Percentiles rank a stretch among this genome's conserved stretches.
Conservation (phyloP, 495 filamentous ascomycete genomes). For the Podospora sp. region DNA sequence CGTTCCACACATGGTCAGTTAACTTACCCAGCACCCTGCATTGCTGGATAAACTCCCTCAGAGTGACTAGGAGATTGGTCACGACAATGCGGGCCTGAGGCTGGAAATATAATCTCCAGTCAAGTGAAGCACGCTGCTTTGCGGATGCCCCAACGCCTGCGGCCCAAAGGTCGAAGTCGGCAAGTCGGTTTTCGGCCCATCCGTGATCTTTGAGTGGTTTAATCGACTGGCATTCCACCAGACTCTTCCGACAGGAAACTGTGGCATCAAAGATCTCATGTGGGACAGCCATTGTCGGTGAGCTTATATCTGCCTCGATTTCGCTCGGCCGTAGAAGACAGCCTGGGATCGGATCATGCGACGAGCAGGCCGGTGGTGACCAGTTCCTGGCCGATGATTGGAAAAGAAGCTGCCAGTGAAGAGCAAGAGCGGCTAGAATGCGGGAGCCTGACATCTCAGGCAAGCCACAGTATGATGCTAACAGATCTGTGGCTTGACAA, state of each 20-base stretch:
- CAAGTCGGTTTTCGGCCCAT: conserved; percentile 7
- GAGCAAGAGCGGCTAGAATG: too few species aligned
- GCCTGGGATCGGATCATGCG: too few species aligned
- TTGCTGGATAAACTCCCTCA: background rate
- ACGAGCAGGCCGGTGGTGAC: too few species aligned
- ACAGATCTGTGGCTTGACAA: too few species aligned
- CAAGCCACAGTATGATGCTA: too few species aligned
- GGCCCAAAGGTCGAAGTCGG: conserved; percentile 8
- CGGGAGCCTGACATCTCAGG: too few species aligned
- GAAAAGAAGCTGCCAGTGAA: too few species aligned
- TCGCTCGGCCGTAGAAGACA: too few species aligned
- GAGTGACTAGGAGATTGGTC: background rate
- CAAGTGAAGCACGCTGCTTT: background rate
- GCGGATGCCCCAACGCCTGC: background rate
- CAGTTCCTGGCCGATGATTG: too few species aligned
- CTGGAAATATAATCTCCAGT: conserved; percentile 1
- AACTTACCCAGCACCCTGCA: background rate
- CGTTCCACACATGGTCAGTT: too few species aligned
- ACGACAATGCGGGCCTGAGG: background rate
- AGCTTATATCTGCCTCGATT: too few species aligned
- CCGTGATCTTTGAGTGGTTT: background rate
- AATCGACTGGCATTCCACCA: background rate
- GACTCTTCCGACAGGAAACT: background rate
- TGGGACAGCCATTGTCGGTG: background rate
- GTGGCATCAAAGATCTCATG: background rate